Conservation (phyloP, 2,329 filamentous ascomycete species). For the Lecanicillium sp. region DNA sequence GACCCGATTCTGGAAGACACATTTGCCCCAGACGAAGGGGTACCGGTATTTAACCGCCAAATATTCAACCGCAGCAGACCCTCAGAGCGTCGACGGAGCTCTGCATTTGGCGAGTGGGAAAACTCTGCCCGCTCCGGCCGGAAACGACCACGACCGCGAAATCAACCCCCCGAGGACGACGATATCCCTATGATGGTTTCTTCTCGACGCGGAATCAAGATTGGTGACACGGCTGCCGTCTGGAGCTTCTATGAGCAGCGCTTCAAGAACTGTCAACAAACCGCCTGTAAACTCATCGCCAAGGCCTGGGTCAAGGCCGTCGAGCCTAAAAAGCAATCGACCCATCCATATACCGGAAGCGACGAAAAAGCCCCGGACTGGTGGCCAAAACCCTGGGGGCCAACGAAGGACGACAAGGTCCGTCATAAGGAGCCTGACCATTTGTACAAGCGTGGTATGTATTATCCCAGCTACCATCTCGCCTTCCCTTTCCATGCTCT, state of each 20-base stretch:
- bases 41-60: constrained; percentile 14
- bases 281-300: constrained; percentile 62
- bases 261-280: constrained; percentile 62
- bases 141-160: constrained; percentile 26
- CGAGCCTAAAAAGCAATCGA: constrained; percentile 70
- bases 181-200: constrained; percentile 30
- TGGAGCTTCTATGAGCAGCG: constrained; percentile 53
- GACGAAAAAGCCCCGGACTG: constrained; percentile 56
- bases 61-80: constrained; percentile 18
- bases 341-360: constrained; percentile 62
- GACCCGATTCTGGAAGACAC: constrained; percentile 26
- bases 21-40: constrained; percentile 17
- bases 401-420: constrained; percentile 44
- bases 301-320: constrained; percentile 72
- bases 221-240: constrained; percentile 47
- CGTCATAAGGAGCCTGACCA: constrained; percentile 70
- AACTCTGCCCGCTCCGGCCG: constrained; percentile 19
- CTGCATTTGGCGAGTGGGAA: constrained; percentile 25
- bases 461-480: background rate
- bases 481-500: background rate
- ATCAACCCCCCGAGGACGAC: constrained; percentile 30
- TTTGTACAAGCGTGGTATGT: constrained; percentile 57
- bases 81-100: constrained; percentile 23
- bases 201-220: constrained; percentile 37
- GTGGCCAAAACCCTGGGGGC: constrained; percentile 55